A percentile compares a stretch with the other conserved stretches of the same genome.
Conservation (phyloP, 768 basidiomycete species). For the Mycena galopus region DNA sequence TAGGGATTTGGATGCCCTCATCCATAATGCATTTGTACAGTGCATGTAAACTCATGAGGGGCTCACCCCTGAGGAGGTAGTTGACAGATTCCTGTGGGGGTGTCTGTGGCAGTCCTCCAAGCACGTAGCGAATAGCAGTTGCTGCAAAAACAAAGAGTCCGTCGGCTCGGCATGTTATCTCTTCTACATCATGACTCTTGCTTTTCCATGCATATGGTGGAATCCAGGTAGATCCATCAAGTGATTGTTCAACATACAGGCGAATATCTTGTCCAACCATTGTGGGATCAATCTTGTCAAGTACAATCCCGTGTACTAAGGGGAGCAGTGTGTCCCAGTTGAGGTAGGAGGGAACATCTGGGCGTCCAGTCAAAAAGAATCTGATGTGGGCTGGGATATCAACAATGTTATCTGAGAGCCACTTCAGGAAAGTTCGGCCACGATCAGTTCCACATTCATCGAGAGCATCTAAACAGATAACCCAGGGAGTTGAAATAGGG, state of each 20-base stretch:
- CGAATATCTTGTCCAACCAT: neutral
- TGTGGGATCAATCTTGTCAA: neutral
- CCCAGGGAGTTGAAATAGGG: neutral
- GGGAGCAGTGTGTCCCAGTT: neutral
- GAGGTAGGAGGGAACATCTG: constrained; percentile 12
- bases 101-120: neutral
- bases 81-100: neutral
- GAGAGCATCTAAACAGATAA: constrained; percentile 8
- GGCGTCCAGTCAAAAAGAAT: constrained; percentile 20
- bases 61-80: neutral
- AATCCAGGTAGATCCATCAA: neutral
- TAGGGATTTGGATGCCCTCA: neutral
- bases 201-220: neutral
- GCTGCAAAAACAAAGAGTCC: constrained; percentile 14
- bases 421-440: constrained; percentile 3
- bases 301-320: neutral
- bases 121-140: neutral
- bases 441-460: constrained; percentile 21
- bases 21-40: neutral
- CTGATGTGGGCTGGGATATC: constrained; percentile 5
- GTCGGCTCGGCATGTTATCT: neutral
- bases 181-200: neutral
- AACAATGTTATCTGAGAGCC: constrained; percentile 8
- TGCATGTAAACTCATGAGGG: neutral
- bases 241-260: neutral